A percentile compares a stretch with the other conserved stretches of the same genome.
phyloP scores from a whole-genome alignment of 192 early-diverging fungal genomes.

The Backusella tarrabulga region DNA sequence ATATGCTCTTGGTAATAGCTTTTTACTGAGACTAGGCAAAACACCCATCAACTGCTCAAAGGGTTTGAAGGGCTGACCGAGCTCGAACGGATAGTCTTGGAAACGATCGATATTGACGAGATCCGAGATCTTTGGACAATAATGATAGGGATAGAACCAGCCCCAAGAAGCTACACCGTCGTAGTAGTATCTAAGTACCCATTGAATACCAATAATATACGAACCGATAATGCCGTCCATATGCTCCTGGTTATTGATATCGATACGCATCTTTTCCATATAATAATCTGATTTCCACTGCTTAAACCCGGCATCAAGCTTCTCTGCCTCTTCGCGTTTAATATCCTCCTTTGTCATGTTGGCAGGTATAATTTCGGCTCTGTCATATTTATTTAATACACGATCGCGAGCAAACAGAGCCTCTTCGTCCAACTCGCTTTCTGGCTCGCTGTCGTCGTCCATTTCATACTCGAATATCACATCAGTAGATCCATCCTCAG shows the following conservation, averaged over 20 bases:
- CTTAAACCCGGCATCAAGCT: constrained; percentile 70
- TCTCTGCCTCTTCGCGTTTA: constrained; percentile 52
- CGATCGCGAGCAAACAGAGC: constrained; percentile 49
- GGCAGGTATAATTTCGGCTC: constrained; percentile 48
- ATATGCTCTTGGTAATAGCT: constrained; percentile 80
- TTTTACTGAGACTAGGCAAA: constrained; percentile 81
- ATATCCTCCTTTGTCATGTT: constrained; percentile 45
- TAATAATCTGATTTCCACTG: constrained; percentile 58
- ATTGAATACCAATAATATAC: constrained; percentile 94
- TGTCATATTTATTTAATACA: constrained; percentile 54
- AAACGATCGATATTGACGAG: constrained; percentile 52
- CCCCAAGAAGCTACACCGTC: constrained; percentile 95
- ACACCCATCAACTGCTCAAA: constrained; percentile 99
- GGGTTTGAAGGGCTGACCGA: constrained; percentile 88
- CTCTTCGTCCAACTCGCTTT: constrained; percentile 40
- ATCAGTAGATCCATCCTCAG: constrained; percentile 34
- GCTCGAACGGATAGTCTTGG: constrained; percentile 68
- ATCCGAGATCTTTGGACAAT: constrained; percentile 90
- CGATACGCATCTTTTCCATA: constrained; percentile 44
- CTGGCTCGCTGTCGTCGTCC: constrained; percentile 42
- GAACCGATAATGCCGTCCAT: constrained; percentile 63
- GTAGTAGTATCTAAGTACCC: constrained; percentile 98
- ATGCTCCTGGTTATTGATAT: constrained; percentile 37
- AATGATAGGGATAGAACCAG: constrained; percentile 99
- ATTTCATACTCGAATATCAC: constrained; percentile 47